A percentile compares a stretch with the other conserved stretches of the same genome.
Conservation (phyloP, 2,329 filamentous ascomycete genomes). For the Trichoderma afroharzianum region DNA sequence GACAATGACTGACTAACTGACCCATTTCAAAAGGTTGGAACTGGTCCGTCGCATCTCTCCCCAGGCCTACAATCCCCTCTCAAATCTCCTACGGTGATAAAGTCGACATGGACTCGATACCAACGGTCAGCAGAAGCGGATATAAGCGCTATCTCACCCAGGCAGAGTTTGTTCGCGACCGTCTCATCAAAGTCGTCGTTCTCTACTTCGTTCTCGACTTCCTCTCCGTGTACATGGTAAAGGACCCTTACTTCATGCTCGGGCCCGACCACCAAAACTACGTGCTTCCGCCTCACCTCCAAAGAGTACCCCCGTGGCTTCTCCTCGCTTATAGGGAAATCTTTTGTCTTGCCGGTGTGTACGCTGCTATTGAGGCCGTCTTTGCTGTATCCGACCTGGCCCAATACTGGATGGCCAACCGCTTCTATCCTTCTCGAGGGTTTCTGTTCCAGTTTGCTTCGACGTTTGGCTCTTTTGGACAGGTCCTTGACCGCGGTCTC, state of each 20-base stretch:
- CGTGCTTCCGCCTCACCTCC: constrained; percentile 41
- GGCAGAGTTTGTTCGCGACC: constrained; percentile 42
- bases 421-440: constrained; percentile 48
- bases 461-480: constrained; percentile 51
- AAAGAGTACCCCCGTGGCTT: constrained; percentile 39
- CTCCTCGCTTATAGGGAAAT: constrained; percentile 55
- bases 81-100: constrained; percentile 32
- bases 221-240: constrained; percentile 64
- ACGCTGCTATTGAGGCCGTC: constrained; percentile 57
- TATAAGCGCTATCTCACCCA: constrained; percentile 42
- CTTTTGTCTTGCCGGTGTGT: constrained; percentile 54
- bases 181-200: constrained; percentile 45
- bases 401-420: constrained; percentile 47
- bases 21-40: constrained; percentile 49
- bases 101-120: constrained; percentile 41
- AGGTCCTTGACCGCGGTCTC: constrained; percentile 66
- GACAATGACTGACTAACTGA: neutral
- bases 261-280: constrained; percentile 41
- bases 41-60: constrained; percentile 49
- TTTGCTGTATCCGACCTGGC: constrained; percentile 59
- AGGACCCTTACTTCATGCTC: constrained; percentile 73
- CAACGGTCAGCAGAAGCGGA: constrained; percentile 43
- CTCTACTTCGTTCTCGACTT: constrained; percentile 68
- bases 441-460: constrained; percentile 53
- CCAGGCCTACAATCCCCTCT: constrained; percentile 42